Evolutionary conservation across 345 rosid species (phyloP).

Genomic region (Boechera retrofracta): DNA sequence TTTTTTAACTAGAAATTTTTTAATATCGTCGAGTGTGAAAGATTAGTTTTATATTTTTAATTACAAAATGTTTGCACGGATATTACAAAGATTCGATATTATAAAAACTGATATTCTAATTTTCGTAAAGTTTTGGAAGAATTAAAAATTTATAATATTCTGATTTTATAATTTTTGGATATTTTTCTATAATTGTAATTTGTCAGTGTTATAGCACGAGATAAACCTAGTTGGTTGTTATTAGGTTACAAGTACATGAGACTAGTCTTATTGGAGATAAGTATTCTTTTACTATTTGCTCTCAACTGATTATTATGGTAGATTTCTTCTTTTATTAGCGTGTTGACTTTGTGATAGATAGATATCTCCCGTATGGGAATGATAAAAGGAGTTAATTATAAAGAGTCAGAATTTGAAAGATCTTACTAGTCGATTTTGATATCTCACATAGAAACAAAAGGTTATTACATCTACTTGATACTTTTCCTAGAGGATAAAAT

Average conservation of each 20-base stretch:
- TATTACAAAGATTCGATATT: too few relatives aligned
- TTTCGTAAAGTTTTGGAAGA: too few relatives aligned
- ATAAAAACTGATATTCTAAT: too few relatives aligned
- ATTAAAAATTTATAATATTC: too few relatives aligned
- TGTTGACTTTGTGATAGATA: neutral
- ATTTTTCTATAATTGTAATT: too few relatives aligned
- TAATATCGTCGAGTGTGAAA: too few relatives aligned
- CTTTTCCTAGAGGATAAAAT: neutral
- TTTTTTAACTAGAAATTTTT: too few relatives aligned
- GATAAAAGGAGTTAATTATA: neutral
- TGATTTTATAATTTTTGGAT: too few relatives aligned
- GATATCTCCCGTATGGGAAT: neutral
- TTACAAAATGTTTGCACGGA: too few relatives aligned
- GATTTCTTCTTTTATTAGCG: neutral
- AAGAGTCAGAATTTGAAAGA: neutral
- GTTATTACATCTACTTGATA: slow-evolving; percentile 4
- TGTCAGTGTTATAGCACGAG: too few relatives aligned
- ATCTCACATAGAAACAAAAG: slow-evolving; percentile 24
- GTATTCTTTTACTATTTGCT: neutral
- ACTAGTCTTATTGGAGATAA: neutral
- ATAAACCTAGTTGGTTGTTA: neutral
- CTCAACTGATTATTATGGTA: slow-evolving; percentile 1
- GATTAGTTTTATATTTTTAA: too few relatives aligned
- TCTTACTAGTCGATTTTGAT: neutral
- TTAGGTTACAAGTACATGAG: neutral